Conservation (phyloP, 1,284 basidiomycete species). For the Irpex rosettiformis region DNA sequence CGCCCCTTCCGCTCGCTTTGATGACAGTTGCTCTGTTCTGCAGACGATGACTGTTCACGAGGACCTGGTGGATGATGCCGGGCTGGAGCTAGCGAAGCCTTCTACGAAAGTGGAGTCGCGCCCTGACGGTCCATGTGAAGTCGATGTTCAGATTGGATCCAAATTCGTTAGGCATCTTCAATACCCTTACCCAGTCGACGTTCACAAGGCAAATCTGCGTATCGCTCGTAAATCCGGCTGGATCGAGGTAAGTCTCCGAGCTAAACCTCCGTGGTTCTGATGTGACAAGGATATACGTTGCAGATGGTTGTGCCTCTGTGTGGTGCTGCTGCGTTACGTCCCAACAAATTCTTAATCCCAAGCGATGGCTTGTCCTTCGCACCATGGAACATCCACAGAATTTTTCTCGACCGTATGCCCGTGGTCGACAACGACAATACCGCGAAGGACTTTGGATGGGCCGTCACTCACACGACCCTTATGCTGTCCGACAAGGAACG, state of each 20-base stretch:
- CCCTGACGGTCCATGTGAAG: slow-evolving; percentile 33
- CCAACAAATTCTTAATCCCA: slow-evolving; percentile 32
- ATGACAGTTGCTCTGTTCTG: neutral
- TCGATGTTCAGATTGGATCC: slow-evolving; percentile 28
- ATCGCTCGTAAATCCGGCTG: slow-evolving; percentile 52
- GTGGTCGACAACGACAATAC: slow-evolving; percentile 19
- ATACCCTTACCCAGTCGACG: slow-evolving; percentile 34
- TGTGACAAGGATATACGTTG: neutral
- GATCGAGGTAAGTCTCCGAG: slow-evolving; percentile 40
- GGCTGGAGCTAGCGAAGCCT: slow-evolving; percentile 19
- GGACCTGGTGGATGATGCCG: neutral
- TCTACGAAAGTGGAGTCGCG: slow-evolving; percentile 18
- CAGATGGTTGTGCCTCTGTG: slow-evolving; percentile 15
- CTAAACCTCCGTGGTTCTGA: slow-evolving; percentile 19
- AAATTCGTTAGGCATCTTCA: slow-evolving; percentile 22
- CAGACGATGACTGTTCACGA: neutral
- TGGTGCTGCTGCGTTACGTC: slow-evolving; percentile 26
- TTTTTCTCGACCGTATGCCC: slow-evolving; percentile 38
- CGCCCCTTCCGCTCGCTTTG: no score
- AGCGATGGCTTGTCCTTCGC: slow-evolving; percentile 16
- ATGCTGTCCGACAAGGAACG: slow-evolving; percentile 32
- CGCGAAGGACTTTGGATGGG: slow-evolving; percentile 23
- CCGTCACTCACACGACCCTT: slow-evolving; percentile 27
- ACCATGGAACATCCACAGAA: slow-evolving; percentile 39
- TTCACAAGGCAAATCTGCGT: slow-evolving; percentile 32